Conservation (phyloP, 768 basidiomycete species). For the Psilocybe cyanescens region DNA sequence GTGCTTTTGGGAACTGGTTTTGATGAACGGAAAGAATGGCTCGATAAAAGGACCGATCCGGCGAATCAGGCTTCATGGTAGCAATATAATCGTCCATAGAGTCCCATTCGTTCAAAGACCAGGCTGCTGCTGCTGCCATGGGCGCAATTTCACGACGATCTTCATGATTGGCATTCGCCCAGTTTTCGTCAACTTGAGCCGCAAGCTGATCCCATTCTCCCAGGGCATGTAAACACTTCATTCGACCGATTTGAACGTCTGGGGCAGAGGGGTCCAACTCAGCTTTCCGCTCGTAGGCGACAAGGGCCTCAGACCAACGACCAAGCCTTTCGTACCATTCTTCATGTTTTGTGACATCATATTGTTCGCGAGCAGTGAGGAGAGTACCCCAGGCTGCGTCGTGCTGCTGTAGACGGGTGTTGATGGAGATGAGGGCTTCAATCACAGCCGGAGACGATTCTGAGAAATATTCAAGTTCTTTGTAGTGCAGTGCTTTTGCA, state of each 20-base stretch:
- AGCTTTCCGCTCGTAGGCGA: slow-evolving; percentile 80
- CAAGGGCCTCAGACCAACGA: slow-evolving; percentile 92
- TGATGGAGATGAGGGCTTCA: slow-evolving; percentile 94
- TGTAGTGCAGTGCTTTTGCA: slow-evolving; percentile 98
- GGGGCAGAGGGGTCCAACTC: slow-evolving; percentile 75
- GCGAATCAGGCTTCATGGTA: slow-evolving; percentile 90
- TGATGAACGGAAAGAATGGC: slow-evolving; percentile 96
- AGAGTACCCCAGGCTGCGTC: slow-evolving; percentile 99
- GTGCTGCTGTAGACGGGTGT: slow-evolving; percentile 94
- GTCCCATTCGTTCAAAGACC: slow-evolving; percentile 98
- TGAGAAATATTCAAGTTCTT: slow-evolving; percentile 94
- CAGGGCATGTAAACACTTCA: slow-evolving; percentile 95
- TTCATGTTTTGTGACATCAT: slow-evolving; percentile 91
- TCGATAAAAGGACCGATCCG: slow-evolving; percentile 94
- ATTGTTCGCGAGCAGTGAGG: slow-evolving; percentile 85
- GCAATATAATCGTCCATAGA: slow-evolving; percentile 97
- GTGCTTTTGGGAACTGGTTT: slow-evolving; percentile 92
- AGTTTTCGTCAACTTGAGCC: slow-evolving; percentile 83
- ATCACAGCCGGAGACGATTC: slow-evolving; percentile 91
- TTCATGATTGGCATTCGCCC: slow-evolving; percentile 82
- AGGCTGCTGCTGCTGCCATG: slow-evolving; percentile 95
- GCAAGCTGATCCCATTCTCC: slow-evolving; percentile 97
- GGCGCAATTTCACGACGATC: slow-evolving; percentile 92
- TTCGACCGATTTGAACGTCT: slow-evolving; percentile 84
- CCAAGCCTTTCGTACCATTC: slow-evolving; percentile 98